These are phyloP conservation scores for Phytopythium kandeliae DNA, from an alignment of 352 stramenopile genomes.

Conservation along the genomic window DNA sequence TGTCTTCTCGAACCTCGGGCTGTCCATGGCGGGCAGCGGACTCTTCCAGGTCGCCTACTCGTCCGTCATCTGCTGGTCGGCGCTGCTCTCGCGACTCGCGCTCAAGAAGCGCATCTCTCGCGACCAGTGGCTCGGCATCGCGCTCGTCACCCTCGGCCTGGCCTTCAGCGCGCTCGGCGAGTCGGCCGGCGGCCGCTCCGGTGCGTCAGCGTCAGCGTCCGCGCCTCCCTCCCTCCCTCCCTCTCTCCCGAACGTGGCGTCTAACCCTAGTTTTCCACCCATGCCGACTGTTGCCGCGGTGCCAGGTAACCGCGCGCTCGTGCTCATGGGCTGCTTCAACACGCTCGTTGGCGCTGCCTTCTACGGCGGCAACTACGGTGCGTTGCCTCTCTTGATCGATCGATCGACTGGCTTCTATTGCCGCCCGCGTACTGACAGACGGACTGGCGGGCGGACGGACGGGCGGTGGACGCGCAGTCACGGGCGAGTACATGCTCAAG, in stretches of 20 bases:
- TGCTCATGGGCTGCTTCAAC: constrained; percentile 84
- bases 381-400: not conserved
- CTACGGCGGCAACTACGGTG: constrained; percentile 75
- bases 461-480: constrained; percentile 26
- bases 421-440: not conserved
- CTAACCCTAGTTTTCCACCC: too few species aligned
- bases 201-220: too few species aligned
- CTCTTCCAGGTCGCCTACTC: constrained; percentile 84
- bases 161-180: constrained; percentile 76
- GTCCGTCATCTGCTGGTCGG: constrained; percentile 85
- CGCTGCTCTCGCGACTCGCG: constrained; percentile 69
- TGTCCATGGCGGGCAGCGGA: constrained; percentile 78
- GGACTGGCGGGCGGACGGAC: not conserved
- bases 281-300: not conserved
- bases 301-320: constrained; percentile 45
- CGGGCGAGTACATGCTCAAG: constrained; percentile 79
- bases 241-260: too few species aligned
- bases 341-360: constrained; percentile 76
- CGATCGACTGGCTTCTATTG: too few species aligned
- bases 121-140: constrained; percentile 81
- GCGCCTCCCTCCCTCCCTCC: too few species aligned
- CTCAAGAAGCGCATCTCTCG: constrained; percentile 67
- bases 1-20: constrained; percentile 79
- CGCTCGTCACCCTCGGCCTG: constrained; percentile 76
- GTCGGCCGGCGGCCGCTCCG: constrained; percentile 39